phyloP scores from a whole-genome alignment of 78 protist species.

The Planoprotostelium fungivorum region DNA sequence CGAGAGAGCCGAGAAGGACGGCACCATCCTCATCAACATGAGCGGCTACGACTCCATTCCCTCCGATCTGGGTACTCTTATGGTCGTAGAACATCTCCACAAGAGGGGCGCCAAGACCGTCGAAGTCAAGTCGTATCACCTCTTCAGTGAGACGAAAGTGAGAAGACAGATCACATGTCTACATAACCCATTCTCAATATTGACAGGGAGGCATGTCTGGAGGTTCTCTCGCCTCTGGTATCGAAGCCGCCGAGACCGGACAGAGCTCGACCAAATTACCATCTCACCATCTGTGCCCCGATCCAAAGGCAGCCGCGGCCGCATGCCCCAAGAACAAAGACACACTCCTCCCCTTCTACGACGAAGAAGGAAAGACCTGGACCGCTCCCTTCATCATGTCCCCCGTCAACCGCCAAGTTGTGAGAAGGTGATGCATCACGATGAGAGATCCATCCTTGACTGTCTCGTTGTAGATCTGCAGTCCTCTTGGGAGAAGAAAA shows the following conservation, averaged over 20 bases:
- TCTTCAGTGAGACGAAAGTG: neutral
- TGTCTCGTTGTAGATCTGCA: neutral
- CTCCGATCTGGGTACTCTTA: neutral
- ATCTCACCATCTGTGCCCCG: neutral
- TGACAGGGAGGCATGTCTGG: neutral
- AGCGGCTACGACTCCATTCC: neutral
- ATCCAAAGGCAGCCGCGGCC: neutral
- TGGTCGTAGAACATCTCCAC: neutral
- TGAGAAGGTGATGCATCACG: neutral
- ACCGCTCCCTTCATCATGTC: neutral
- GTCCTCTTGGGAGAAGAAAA: neutral
- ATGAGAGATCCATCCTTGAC: neutral
- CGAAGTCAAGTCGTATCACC: neutral
- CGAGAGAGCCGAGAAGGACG: neutral
- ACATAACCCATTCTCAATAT: neutral
- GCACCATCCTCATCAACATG: neutral
- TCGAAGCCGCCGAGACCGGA: neutral
- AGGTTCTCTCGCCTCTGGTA: neutral
- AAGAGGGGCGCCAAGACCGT: neutral
- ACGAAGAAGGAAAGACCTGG: neutral
- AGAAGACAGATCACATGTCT: neutral
- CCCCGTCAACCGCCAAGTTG: neutral
- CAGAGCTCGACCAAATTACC: neutral
- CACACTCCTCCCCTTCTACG: neutral
- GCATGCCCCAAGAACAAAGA: neutral